These are phyloP conservation scores for Erigeron canadensis DNA, from an alignment of 129 eudicot species.

Conservation along the genomic window DNA sequence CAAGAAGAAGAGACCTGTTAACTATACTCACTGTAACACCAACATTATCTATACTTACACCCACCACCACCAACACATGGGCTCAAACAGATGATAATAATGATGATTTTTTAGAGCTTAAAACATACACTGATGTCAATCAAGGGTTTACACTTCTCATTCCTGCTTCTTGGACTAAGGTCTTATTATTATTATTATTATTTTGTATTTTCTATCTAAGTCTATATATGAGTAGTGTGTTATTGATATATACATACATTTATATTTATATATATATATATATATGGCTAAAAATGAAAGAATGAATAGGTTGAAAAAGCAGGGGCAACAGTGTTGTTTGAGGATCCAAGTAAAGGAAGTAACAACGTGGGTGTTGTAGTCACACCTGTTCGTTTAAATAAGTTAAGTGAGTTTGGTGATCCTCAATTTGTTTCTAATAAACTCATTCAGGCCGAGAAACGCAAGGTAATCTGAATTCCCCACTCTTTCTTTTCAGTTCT, in stretches of 20 bases:
- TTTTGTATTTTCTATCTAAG: neutral
- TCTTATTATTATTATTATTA: neutral
- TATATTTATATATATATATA: neutral
- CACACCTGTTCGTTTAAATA: constrained; percentile 65
- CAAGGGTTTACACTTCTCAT: constrained; percentile 78
- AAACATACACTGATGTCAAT: constrained; percentile 55
- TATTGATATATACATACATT: neutral
- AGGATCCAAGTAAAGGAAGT: constrained; percentile 65
- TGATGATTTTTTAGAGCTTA: constrained; percentile 41
- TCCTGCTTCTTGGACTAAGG: constrained; percentile 83
- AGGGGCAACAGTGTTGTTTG: constrained; percentile 81
- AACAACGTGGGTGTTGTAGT: constrained; percentile 92
- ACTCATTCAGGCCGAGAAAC: constrained; percentile 86
- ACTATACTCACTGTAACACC: too few species aligned
- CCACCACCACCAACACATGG: constrained; percentile 22
- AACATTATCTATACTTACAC: too few species aligned
- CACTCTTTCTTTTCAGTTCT: neutral
- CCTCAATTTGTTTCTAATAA: constrained; percentile 82
- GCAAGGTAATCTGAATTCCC: constrained; percentile 50
- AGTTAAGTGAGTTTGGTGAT: constrained; percentile 64
- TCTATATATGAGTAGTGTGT: neutral
- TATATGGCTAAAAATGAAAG: neutral
- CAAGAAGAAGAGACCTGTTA: too few species aligned
- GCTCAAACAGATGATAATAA: constrained; percentile 35
- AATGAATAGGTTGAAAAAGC: constrained; percentile 70